A percentile compares a stretch with the other conserved stretches of the same genome.
Conservation (phyloP, 768 basidiomycete genomes). For the Collybiopsis luxurians region DNA sequence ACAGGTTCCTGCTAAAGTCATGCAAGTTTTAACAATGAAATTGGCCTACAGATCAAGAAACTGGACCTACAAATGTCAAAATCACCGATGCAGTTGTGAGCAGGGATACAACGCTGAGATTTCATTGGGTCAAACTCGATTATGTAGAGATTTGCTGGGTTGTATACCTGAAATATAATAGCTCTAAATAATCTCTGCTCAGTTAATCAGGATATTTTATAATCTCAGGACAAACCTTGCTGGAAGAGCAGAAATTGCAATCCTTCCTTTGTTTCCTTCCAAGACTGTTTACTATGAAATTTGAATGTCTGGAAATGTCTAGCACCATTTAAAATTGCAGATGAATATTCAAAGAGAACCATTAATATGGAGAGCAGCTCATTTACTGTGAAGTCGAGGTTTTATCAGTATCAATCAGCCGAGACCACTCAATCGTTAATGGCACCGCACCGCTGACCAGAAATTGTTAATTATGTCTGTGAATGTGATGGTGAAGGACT, state of each 20-base stretch:
- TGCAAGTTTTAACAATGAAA: not conserved
- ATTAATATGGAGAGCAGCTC: constrained; percentile 17
- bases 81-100: constrained; percentile 7
- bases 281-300: not conserved
- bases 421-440: too few species aligned
- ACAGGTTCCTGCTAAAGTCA: constrained; percentile 19
- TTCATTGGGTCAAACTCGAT: not conserved
- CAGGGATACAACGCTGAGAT: not conserved
- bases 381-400: constrained; percentile 5
- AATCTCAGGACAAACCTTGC: too few species aligned
- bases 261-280: constrained; percentile 4
- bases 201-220: too few species aligned
- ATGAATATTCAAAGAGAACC: constrained; percentile 15
- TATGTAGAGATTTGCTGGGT: not conserved
- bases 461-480: too few species aligned
- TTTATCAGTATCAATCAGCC: too few species aligned
- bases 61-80: constrained; percentile 6
- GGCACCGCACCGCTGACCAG: too few species aligned
- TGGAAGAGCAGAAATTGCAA: constrained; percentile 4
- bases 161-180: constrained; percentile 6
- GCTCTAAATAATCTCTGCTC: too few species aligned
- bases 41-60: not conserved
- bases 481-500: too few species aligned
- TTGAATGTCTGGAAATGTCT: constrained; percentile 15
- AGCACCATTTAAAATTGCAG: constrained; percentile 15